These are phyloP conservation scores for Phytophthora uliginosa DNA, from an alignment of 352 stramenopile genomes.

Conservation along the genomic window DNA sequence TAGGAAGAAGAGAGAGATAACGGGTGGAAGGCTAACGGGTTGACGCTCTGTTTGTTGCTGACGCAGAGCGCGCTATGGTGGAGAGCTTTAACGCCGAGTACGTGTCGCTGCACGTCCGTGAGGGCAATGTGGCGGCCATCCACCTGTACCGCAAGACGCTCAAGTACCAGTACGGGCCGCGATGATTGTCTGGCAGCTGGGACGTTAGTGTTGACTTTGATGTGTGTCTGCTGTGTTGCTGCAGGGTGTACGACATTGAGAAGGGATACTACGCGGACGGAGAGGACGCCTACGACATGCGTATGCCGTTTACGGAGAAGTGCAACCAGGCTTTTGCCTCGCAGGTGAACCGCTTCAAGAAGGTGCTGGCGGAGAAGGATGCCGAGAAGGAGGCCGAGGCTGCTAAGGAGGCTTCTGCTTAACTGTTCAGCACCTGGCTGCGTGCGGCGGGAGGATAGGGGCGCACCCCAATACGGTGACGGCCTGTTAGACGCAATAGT, in stretches of 20 bases:
- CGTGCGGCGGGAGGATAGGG: conserved; percentile 1
- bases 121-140: conserved; percentile 98
- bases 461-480: conserved; percentile 1
- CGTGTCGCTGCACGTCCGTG: conserved; percentile 99
- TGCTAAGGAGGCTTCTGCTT: conserved; percentile 31
- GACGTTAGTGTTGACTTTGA: neutral
- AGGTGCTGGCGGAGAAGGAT: conserved; percentile 81
- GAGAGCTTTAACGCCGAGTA: conserved; percentile 99
- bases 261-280: conserved; percentile 99
- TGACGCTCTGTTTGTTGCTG: conserved; percentile 4
- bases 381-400: conserved; percentile 41
- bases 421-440: conserved; percentile 10
- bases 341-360: conserved; percentile 87
- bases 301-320: conserved; percentile 95
- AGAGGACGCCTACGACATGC: conserved; percentile 99
- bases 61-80: conserved; percentile 96
- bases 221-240: neutral
- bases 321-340: conserved; percentile 88
- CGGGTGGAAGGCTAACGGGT: neutral
- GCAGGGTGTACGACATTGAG: conserved; percentile 98
- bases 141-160: conserved; percentile 99
- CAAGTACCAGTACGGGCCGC: conserved; percentile 93
- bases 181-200: neutral
- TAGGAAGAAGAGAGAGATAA: neutral
- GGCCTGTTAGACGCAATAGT: conserved; percentile 34